These are phyloP conservation scores for Sporothrix inflata DNA, from an alignment of 2,329 filamentous ascomycete genomes.

Conservation along the genomic window DNA sequence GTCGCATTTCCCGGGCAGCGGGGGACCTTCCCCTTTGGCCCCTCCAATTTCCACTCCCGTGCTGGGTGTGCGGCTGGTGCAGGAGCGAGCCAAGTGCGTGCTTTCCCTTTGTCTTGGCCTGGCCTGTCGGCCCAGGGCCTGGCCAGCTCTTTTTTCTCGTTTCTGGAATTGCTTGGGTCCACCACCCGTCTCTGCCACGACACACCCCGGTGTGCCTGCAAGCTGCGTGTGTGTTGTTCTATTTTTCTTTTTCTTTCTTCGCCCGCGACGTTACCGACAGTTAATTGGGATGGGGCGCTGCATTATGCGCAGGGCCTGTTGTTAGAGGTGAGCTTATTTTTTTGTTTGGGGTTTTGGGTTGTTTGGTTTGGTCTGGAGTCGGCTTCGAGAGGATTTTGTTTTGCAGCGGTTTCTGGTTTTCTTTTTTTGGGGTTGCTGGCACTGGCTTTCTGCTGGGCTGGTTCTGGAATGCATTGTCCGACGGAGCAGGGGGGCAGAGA, in stretches of 20 bases:
- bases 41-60: conserved; percentile 32
- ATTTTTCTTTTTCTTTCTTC: conserved; percentile 1
- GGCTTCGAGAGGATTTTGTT: conserved; percentile 4
- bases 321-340: conserved; percentile 25
- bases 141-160: conserved; percentile 16
- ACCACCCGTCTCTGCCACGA: conserved; percentile 19
- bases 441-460: not conserved
- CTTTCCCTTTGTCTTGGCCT: conserved; percentile 16
- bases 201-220: conserved; percentile 18
- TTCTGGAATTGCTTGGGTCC: conserved; percentile 17
- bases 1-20: conserved; percentile 27
- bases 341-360: not conserved
- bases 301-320: conserved; percentile 21
- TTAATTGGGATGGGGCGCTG: conserved; percentile 9
- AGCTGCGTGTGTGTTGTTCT: not conserved
- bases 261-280: conserved; percentile 13
- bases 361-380: conserved; percentile 15
- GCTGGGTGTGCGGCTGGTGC: not conserved
- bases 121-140: conserved; percentile 15
- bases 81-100: conserved; percentile 21
- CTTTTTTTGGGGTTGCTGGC: not conserved
- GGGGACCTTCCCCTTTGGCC: conserved; percentile 25
- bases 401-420: conserved; percentile 12
- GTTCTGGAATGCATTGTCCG: conserved; percentile 14
- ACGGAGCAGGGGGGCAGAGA: conserved; percentile 8